Evolutionary conservation across 805 yeast genomes (phyloP), one percentile per base, ranked within the genome.

Genomic region (Pichia manshurica): DNA sequence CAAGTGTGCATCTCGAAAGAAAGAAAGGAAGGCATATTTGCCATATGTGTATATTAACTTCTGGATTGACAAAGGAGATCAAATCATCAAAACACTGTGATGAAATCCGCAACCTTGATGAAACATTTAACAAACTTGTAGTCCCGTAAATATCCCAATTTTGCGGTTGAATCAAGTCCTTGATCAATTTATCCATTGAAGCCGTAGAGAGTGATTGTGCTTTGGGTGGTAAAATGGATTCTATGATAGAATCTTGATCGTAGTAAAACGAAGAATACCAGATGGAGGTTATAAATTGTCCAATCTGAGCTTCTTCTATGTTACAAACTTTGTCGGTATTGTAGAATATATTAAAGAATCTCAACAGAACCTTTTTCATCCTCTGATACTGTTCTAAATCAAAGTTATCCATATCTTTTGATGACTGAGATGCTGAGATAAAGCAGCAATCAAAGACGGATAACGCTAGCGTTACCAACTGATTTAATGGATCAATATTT

Each of bases 221-320:
- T 12, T 23, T 21, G 6, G n/a, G 15, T 6, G 51, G 50, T 13
- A 50, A 9, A 15, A 50, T 31, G 2, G 53, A 49, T 15, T 39
- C 34, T 17, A 47, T 39, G 9, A 52, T n/a, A 42, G 75, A 84
- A 62, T 73, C 85, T 32, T 69, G 70, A 48, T 72, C 77, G 67
- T 77, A 84, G 23, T 77, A 64, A 53, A 72, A 84, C 0, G 91
- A 83, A 20, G 77, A 69, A 1, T 66, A 59, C 77, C 86, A 83
- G 2, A 88, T 56, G 1, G 73, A 62, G 5, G 70, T 60, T 2
- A 83, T 59, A 39, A 79, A 71, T 10, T 65, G 66, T 10, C 70
- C 69, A 12, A 82, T 56, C 19, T 71, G 60, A 1, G 56, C 55
- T 15, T 44, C 41, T 4, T 54, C 36, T 17, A 51, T 36, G 3